phyloP scores from a whole-genome alignment of 306 rosid genomes.

The Pueraria montana region DNA sequence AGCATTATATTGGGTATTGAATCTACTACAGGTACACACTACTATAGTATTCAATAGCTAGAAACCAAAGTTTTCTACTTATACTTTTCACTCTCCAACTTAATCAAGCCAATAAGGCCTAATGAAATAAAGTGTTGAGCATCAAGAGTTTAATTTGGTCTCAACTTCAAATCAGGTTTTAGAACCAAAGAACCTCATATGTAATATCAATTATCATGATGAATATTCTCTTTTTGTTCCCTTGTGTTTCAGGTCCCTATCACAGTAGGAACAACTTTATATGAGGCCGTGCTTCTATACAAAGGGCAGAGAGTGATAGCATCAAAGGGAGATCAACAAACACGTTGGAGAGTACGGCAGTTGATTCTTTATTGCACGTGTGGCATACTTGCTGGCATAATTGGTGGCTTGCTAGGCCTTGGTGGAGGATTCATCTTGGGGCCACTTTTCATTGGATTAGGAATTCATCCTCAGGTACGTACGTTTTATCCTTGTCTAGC shows the following conservation, averaged over 20 bases:
- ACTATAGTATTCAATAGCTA: not conserved
- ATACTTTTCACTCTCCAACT: not conserved
- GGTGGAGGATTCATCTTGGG: slow-evolving; percentile 92
- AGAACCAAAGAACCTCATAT: too few relatives aligned
- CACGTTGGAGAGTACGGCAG: slow-evolving; percentile 61
- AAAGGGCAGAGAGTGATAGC: slow-evolving; percentile 65
- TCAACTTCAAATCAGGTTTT: too few relatives aligned
- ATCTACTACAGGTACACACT: slow-evolving; percentile 63
- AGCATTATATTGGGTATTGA: slow-evolving; percentile 60
- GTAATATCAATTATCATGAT: too few relatives aligned
- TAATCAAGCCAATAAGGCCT: not conserved
- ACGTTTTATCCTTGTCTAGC: not conserved
- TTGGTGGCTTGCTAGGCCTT: slow-evolving; percentile 84
- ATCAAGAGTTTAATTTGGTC: slow-evolving; percentile 14
- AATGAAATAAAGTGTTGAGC: not conserved
- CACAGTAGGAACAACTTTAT: slow-evolving; percentile 39
- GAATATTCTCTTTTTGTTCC: not conserved
- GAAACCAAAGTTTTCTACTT: not conserved
- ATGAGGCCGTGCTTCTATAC: slow-evolving; percentile 56
- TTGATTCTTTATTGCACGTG: slow-evolving; percentile 57
- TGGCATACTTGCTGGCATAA: slow-evolving; percentile 73
- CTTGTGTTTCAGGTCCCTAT: slow-evolving; percentile 43
- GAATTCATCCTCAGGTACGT: slow-evolving; percentile 83
- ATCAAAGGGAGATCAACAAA: slow-evolving; percentile 67
- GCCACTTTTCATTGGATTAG: slow-evolving; percentile 81